These are phyloP conservation scores for Xylaria sp. DNA, from an alignment of 2,329 filamentous ascomycete species.

Conservation along the genomic window DNA sequence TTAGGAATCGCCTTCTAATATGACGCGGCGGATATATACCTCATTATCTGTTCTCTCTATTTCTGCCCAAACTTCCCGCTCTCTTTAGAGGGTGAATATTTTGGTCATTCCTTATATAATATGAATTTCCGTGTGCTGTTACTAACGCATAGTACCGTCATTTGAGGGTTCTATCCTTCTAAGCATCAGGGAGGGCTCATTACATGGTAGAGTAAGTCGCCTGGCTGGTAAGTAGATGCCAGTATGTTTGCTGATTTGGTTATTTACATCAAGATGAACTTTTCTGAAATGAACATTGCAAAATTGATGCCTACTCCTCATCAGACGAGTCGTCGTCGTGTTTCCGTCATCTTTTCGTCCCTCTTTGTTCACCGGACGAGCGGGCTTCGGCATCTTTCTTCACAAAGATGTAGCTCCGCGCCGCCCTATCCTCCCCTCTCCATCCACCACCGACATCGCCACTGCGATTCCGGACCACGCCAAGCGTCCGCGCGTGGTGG, in stretches of 20 bases:
- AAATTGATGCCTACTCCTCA: slow-evolving; percentile 36
- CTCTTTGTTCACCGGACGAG: slow-evolving; percentile 28
- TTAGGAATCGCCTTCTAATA: neutral
- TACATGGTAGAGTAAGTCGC: neutral
- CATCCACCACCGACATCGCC: slow-evolving; percentile 58
- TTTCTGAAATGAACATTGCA: no score
- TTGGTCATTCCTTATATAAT: neutral
- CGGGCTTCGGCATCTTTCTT: slow-evolving; percentile 62
- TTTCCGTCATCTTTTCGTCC: slow-evolving; percentile 48
- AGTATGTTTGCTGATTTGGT: neutral
- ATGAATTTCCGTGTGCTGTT: neutral
- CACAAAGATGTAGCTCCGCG: slow-evolving; percentile 71
- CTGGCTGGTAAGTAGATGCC: neutral
- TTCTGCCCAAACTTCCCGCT: neutral
- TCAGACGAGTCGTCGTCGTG: slow-evolving; percentile 44
- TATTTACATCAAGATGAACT: neutral
- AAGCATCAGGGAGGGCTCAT: neutral
- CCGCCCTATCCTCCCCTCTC: slow-evolving; percentile 62
- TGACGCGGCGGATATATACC: neutral
- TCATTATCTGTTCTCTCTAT: neutral
- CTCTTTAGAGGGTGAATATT: neutral
- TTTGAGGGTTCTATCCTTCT: neutral
- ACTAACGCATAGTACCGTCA: neutral
- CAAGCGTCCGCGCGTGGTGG: slow-evolving; percentile 76
- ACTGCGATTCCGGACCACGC: slow-evolving; percentile 64